Base-by-base conservation (phyloP, 163 green algal species). In the Chlamydomonas reinhardtii region DNA sequence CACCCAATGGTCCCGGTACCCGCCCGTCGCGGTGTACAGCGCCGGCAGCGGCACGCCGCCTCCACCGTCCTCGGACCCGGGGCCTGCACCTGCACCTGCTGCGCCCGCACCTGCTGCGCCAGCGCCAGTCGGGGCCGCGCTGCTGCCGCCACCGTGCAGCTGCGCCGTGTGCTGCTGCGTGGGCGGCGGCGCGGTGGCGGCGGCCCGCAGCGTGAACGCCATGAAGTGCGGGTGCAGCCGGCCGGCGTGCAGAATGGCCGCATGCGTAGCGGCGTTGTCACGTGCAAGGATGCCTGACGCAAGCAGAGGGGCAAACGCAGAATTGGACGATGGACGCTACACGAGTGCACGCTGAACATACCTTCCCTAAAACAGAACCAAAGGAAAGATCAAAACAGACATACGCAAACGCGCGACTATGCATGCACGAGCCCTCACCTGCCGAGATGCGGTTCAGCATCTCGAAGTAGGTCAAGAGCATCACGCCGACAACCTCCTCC, bases 241-340 rank as follows among this genome's bases (percentile, higher is more conserved):
- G 31, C 52, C 52, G 0, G 79, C 68, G 20, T 78, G 68, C 2
- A 56, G 48, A 8, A 85, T 32, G 52, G 79, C 79, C 4, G 79
- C 68, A 34, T 85, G 79, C 5, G 35, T 31, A 0, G 56, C 79
- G 32, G 68, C 52, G 68, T 77, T 85, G 66, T 61, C 61, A 4
- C 79, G 68, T 5, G 79, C 79, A 52, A 85, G 54, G 79, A 85
- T 72, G 20, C 79, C 79, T 85, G 77, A 5, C 39, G 39, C 39
- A 48, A 8, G 39, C n/a, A 48, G 8, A 48, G 39, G 39, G 39
- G 39, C 39, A n/a, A n/a, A n/a, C n/a, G n/a, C n/a, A n/a, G n/a
- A n/a, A n/a, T n/a, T n/a, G n/a, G n/a, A n/a, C n/a, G n/a, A n/a
- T n/a, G n/a, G n/a, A n/a, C n/a, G n/a, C n/a, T n/a, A n/a, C n/a